phyloP scores from a whole-genome alignment of 139 green algal species.

The Closterium sp. region DNA sequence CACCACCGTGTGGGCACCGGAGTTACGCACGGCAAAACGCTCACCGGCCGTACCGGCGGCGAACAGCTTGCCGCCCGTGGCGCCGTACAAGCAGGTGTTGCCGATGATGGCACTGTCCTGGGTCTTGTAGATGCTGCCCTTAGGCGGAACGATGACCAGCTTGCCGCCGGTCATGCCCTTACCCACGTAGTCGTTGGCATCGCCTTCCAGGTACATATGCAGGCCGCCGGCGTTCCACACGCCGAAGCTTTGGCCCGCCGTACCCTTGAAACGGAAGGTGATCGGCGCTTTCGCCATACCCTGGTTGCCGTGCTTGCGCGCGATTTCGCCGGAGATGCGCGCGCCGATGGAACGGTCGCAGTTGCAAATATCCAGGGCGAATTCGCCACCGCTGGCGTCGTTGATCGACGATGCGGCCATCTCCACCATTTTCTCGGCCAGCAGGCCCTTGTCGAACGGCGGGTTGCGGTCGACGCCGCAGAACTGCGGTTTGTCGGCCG shows the following conservation, averaged over 20 bases:
- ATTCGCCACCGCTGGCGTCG: conserved; percentile 55
- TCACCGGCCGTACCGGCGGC: conserved; percentile 85
- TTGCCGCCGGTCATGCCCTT: conserved; percentile 60
- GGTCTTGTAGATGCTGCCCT: conserved; percentile 60
- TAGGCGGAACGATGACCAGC: conserved; percentile 51
- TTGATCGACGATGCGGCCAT: conserved; percentile 66
- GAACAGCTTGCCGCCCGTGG: conserved; percentile 78
- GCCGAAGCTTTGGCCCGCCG: conserved; percentile 83
- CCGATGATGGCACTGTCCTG: conserved; percentile 88
- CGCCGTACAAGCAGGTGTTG: conserved; percentile 91
- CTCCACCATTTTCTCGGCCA: conserved; percentile 80
- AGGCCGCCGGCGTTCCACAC: conserved; percentile 77
- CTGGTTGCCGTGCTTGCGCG: conserved; percentile 62
- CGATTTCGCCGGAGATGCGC: conserved; percentile 81
- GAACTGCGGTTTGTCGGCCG: conserved; percentile 74
- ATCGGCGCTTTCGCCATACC: conserved; percentile 83
- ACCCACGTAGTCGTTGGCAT: conserved; percentile 92
- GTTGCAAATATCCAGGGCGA: conserved; percentile 77
- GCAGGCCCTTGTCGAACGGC: conserved; percentile 64
- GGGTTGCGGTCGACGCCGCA: conserved; percentile 67
- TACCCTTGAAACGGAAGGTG: conserved; percentile 78
- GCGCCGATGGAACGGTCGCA: conserved; percentile 72
- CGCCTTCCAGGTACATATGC: conserved; percentile 80
- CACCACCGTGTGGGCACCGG: conserved; percentile 78
- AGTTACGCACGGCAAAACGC: conserved; percentile 53